phyloP scores from a whole-genome alignment of 345 rosid species.

The Camelina laxa region DNA sequence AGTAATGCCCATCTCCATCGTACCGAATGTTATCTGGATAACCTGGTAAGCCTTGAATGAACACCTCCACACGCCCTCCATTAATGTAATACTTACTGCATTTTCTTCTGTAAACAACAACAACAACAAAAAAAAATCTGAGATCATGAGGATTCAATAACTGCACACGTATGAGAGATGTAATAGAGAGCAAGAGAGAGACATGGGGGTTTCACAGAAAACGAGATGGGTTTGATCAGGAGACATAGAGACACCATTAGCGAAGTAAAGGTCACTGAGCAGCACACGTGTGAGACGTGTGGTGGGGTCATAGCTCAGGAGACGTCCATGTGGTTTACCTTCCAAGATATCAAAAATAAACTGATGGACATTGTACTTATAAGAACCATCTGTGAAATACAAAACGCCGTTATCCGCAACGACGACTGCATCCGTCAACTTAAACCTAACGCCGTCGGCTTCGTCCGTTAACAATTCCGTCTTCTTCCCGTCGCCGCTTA shows the following conservation, averaged over 20 bases:
- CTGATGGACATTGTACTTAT: constrained; percentile 47
- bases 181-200: constrained; percentile 13
- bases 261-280: constrained; percentile 58
- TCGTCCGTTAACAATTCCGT: constrained; percentile 59
- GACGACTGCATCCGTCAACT: constrained; percentile 64
- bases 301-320: constrained; percentile 60
- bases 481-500: constrained; percentile 49
- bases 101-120: constrained; percentile 54
- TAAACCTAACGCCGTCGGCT: constrained; percentile 71
- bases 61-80: constrained; percentile 53
- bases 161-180: neutral
- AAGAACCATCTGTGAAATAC: constrained; percentile 85
- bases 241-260: constrained; percentile 73
- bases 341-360: constrained; percentile 50
- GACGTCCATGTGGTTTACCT: constrained; percentile 73
- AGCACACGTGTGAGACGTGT: constrained; percentile 59
- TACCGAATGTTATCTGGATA: constrained; percentile 74
- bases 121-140: neutral
- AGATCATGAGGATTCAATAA: neutral
- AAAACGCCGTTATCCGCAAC: constrained; percentile 66
- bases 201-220: constrained; percentile 75
- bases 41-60: constrained; percentile 59
- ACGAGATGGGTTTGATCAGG: constrained; percentile 60
- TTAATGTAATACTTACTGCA: constrained; percentile 64
- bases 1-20: constrained; percentile 65